Evolutionary conservation across 129 eudicot species (phyloP).

Genomic region (Scalesia atractyloides): DNA sequence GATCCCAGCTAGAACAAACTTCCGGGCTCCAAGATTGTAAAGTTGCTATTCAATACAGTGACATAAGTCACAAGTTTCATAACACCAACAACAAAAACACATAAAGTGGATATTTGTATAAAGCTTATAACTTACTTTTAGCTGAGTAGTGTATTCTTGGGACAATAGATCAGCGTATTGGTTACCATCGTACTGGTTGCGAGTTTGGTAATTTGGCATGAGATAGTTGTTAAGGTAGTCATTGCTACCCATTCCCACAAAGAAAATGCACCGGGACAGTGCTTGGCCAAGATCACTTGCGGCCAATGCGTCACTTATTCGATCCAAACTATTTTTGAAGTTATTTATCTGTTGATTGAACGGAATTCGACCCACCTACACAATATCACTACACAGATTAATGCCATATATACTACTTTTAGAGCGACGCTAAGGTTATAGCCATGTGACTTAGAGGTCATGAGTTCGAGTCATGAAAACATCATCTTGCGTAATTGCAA

Average conservation of each 20-base stretch:
- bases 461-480: no score
- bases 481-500: no score
- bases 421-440: no score
- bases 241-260: conserved; percentile 96
- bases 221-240: conserved; percentile 96
- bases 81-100: neutral
- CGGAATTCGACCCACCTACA: conserved; percentile 86
- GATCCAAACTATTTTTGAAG: conserved; percentile 73
- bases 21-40: conserved; percentile 91
- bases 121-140: conserved; percentile 49
- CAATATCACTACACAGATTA: neutral
- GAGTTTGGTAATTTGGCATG: conserved; percentile 86
- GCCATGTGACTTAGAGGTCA: no score
- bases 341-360: conserved; percentile 77
- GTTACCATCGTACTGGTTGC: conserved; percentile 62
- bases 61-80: neutral
- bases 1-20: conserved; percentile 71
- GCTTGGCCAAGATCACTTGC: conserved; percentile 54
- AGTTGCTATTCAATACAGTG: conserved; percentile 48
- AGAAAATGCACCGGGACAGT: conserved; percentile 64
- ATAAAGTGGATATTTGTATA: neutral
- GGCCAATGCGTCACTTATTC: conserved; percentile 55
- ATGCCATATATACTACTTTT: conserved; percentile 5
- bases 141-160: conserved; percentile 67
- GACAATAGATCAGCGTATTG: conserved; percentile 70